phyloP scores from a whole-genome alignment of 2,329 filamentous ascomycete genomes.

The Fusarium sp. region DNA sequence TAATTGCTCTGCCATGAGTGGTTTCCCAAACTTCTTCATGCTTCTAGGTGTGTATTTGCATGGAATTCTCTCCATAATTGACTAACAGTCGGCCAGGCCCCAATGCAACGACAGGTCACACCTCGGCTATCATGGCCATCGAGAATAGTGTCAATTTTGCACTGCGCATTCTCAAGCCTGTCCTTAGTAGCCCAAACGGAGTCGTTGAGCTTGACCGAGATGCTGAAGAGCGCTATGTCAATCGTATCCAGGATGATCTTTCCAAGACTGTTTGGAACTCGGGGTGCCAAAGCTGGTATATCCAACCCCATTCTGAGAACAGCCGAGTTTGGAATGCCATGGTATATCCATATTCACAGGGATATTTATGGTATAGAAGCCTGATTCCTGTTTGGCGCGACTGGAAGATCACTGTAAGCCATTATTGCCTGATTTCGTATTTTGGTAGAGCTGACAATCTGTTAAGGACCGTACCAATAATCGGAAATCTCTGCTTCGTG shows the following conservation, averaged over 20 bases:
- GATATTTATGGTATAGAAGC: background rate
- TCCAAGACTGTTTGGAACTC: background rate
- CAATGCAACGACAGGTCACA: slow-evolving; percentile 1
- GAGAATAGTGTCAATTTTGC: background rate
- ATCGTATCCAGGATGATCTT: background rate
- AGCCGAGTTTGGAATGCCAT: background rate
- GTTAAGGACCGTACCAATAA: background rate
- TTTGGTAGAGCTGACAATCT: background rate
- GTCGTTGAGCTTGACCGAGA: background rate
- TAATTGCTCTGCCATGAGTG: background rate
- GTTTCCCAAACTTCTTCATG: background rate
- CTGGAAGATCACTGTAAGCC: background rate
- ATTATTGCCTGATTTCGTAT: rapidly evolving
- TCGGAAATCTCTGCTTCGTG: background rate
- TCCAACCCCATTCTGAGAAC: background rate
- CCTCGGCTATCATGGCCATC: background rate
- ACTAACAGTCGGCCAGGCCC: background rate
- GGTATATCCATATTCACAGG: background rate
- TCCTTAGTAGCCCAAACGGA: background rate
- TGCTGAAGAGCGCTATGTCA: background rate
- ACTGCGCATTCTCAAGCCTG: background rate
- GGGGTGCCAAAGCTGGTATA: background rate
- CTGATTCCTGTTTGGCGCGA: background rate
- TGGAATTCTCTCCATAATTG: rapidly evolving
- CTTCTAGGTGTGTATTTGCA: background rate